Evolutionary conservation across 106 monocot genomes (phyloP).

Genomic region (Dendrobium catenatum): DNA sequence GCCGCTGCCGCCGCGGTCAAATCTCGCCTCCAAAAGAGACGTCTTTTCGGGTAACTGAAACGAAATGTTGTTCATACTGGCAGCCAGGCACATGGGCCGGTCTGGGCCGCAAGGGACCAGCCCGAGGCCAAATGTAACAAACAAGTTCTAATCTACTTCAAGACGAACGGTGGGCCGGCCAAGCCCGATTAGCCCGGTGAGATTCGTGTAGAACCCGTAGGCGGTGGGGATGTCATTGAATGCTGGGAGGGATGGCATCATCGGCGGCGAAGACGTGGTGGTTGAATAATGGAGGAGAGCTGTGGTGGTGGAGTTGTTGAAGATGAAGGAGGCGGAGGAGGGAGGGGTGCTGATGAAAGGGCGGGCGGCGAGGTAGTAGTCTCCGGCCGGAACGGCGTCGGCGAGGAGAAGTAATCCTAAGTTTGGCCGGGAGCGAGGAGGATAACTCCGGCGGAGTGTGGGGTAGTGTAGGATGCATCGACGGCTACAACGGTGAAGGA

Average conservation of each 20-base stretch:
- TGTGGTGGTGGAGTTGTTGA: constrained; percentile 51
- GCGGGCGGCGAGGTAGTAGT: constrained; percentile 63
- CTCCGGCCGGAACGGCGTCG: constrained; percentile 34
- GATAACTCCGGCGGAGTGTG: constrained; percentile 50
- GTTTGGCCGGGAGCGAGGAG: constrained; percentile 79
- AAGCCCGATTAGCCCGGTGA: constrained; percentile 21
- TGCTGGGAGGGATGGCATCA: constrained; percentile 46
- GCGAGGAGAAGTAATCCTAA: constrained; percentile 31
- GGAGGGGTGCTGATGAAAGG: constrained; percentile 29
- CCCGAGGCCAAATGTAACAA: constrained; percentile 56
- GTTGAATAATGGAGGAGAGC: constrained; percentile 37
- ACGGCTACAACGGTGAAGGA: constrained; percentile 54
- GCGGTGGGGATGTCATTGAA: constrained; percentile 54
- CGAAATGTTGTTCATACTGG: constrained; percentile 69
- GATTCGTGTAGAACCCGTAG: constrained; percentile 43
- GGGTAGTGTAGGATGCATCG: constrained; percentile 69
- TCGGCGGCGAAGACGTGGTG: neutral
- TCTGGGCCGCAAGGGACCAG: constrained; percentile 24
- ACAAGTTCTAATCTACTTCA: constrained; percentile 47
- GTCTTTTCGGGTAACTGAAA: constrained; percentile 35
- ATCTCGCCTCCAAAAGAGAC: constrained; percentile 58
- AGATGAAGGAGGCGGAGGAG: neutral
- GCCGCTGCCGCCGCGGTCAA: neutral
- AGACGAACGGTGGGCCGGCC: constrained; percentile 37
- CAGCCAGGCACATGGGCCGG: constrained; percentile 31